Base-by-base conservation (phyloP, 192 early-diverging fungal genomes). In the Ramicandelaber brevisporus region DNA sequence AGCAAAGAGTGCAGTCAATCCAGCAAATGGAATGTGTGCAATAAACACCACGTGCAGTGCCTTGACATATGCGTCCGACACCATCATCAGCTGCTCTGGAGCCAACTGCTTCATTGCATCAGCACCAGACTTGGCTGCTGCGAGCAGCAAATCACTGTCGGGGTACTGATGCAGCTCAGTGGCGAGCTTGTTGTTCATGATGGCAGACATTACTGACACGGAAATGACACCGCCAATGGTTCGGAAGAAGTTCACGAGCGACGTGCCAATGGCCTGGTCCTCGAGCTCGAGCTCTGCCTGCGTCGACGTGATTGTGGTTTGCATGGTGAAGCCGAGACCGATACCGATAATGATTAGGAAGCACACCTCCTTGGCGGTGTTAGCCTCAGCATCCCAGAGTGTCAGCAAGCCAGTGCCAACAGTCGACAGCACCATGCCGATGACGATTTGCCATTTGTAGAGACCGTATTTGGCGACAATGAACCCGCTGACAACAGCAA, bases 271-370 rank as follows among this genome's bases (percentile, higher is more conserved):
- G 25, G 62, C 63, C 40, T 61, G 54, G 31, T 65, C 60, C 46
- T 33, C 43, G 15, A 37, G 34, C 22, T 46, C 48, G 18, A 41
- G 38, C n/a, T 41, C 31, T 13, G 41, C 29, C 25, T 66, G 63
- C 3, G 50, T 48, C 5, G 47, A 46, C 11, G 62, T 21, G 6
- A 59, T 41, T 4, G 34, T 27, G 11, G 52, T 61, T 27, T 67
- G 64, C 47, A 65, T 53, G 3, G 53, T 56, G 20, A 63, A 34
- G 3, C 72, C 72, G 14, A 65, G 41, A 2, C 68, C 65, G 6
- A 62, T 25, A 8, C 63, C 63, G 31, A 39, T 48, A 21, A 67
- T n/a, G 8, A 58, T 19, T 24, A 78, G 44, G 14, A 55, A 47
- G 18, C 59, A 63, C 32, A 65, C 46, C 23, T 66, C 56, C 20